Evolutionary conservation across 2,329 filamentous ascomycete species (phyloP), one percentile per base, ranked within the genome.

Genomic region (Monosporascus sp.): DNA sequence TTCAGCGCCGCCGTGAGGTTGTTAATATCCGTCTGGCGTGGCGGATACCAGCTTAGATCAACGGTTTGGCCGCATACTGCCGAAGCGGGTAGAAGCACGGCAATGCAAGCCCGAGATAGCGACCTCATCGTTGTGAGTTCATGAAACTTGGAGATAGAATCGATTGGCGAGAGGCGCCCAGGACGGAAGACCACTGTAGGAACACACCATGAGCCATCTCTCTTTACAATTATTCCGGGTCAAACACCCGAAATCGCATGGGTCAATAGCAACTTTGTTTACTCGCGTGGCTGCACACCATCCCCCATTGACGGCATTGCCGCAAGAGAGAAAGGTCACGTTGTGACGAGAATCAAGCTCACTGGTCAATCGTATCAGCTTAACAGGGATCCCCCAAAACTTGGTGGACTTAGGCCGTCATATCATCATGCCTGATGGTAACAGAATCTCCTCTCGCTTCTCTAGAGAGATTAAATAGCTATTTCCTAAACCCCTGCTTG

Each of bases 41-140:
- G 85, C 14, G 83, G 66, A 66, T 86, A 71, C 86, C 86, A 89
- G 48, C 65, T 64, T 14, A 79, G 61, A 58, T 81, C 76, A 0
- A 72, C 55, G 3, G 52, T 19, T 27, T 19, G 31, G 5, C 16
- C 36, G 31, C 11, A 5, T 24, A 8, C 31, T 41, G 46, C 31
- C 14, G 20, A 46, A 19, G 22, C 17, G 7, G 24, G 26, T 17
- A 19, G 11, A 14, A 19, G 3, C 7, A 46, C 7, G 22, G 24
- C 22, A 17, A 22, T n/a, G 43, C 14, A 6, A 24, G 11, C 14
- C 16, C n/a, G 22, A 16, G 43, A 27, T 27, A 46, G 5, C 14
- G 26, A 7, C 22, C 22, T 17, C 43, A 46, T 46, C 43, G 5
- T 19, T 5, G 43, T 19, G 40, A 24, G 31, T 14, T 34, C 19